Base-by-base conservation (phyloP, 1,284 basidiomycete genomes). In the Tranzscheliella williamsii region DNA sequence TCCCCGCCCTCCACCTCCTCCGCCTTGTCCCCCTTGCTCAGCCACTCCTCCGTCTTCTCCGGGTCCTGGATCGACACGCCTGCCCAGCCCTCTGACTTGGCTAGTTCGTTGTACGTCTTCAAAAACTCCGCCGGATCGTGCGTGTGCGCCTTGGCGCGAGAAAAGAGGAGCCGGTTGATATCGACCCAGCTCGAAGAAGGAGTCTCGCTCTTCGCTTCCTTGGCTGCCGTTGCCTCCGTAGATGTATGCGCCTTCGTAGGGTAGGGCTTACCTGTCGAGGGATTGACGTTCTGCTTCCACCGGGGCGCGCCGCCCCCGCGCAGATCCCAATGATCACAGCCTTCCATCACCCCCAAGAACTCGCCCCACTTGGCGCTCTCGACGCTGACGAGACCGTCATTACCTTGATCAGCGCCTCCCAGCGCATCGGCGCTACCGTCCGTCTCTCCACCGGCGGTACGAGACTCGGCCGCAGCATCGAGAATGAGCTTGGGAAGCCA, bases 261-360 rank as follows among this genome's bases (percentile, higher is more conserved):
- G 22, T 58, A 69, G 2, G 69, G 67, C 34, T 56, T 55, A 12
- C 67, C 70, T 11, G 65, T 71, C 13, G 50, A 43, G 66, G 72
- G 46, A 67, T 77, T 63, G 63, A 76, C 56, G 46, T 67, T 58
- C 50, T 60, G 48, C 33, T 36, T 70, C 73, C 68, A 51, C 42
- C 78, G 45, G 24, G 72, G 51, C 41, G 81, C 82, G n/a, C 82
- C 81, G 44, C 81, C 87, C 0, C 95, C 95, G 47, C 95, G 81
- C 70, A 97, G 83, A 71, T 95, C 90, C 95, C 95, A 99, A 76
- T 98, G 95, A 80, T 99, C 93, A 66, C 86, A 89, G 3, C 87
- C 88, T 60, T 95, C 89, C 73, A 98, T 82, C 17, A 86, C 85
- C 4, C 94, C 94, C 15, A 99, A 79, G 78, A 91, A 75, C 38